Percentiles rank a stretch among this genome's conserved stretches.
Conservation (phyloP, 192 early-diverging fungal species). For the Podila epigama region DNA sequence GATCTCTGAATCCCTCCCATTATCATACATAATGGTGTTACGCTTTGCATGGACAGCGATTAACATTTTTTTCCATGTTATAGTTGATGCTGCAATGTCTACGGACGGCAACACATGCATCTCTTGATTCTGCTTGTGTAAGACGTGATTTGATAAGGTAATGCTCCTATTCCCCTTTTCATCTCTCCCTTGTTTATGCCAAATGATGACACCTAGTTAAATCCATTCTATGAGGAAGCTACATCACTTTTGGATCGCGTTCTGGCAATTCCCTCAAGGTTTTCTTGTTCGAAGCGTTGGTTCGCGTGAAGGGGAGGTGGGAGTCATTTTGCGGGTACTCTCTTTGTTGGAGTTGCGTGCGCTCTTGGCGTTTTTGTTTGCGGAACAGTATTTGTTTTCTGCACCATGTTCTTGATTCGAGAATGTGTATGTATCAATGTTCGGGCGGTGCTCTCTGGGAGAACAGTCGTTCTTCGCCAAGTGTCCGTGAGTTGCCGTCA, state of each 20-base stretch:
- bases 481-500: not conserved
- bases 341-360: slow-evolving; percentile 1
- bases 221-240: slow-evolving; percentile 52
- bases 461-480: slow-evolving; percentile 50
- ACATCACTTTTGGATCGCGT: slow-evolving; percentile 32
- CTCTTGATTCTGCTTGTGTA: no score
- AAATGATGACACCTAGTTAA: slow-evolving; percentile 53
- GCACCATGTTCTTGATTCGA: not conserved
- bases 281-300: slow-evolving; percentile 50
- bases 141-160: not conserved
- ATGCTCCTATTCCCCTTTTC: not conserved
- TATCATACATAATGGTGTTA: no score
- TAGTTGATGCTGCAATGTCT: not conserved
- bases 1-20: slow-evolving; percentile 41
- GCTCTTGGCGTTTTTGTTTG: not conserved
- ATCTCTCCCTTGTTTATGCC: slow-evolving; percentile 5
- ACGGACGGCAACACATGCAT: no score
- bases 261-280: slow-evolving; percentile 48
- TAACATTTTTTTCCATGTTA: not conserved
- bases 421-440: not conserved
- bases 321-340: slow-evolving; percentile 23
- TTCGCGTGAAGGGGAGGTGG: slow-evolving; percentile 39
- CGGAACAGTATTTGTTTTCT: slow-evolving; percentile 15
- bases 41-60: no score
- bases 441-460: slow-evolving; percentile 44